Evolutionary conservation across 805 yeast genomes (phyloP).

Genomic region (Pichia sporocuriosa): DNA sequence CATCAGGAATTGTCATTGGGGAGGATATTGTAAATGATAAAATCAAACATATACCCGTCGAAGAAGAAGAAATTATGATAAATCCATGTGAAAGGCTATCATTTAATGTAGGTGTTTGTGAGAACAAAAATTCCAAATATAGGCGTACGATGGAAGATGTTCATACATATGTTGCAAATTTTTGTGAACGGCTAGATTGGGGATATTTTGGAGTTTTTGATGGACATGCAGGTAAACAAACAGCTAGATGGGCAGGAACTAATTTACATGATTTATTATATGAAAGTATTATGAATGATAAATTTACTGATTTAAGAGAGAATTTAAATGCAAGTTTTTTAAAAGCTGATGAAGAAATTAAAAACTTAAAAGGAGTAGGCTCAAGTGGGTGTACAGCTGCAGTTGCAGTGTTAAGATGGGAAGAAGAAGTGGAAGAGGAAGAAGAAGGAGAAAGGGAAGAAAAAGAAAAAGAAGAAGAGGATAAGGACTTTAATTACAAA

Average conservation of each 20-base stretch:
- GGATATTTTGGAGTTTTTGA: conserved; percentile 95
- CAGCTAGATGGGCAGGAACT: conserved; percentile 93
- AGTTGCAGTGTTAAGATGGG: conserved; percentile 88
- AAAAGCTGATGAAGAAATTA: conserved; percentile 67
- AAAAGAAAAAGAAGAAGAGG: conserved; percentile 1
- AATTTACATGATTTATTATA: conserved; percentile 68
- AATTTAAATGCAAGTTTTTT: conserved; percentile 63
- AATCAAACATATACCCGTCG: background rate
- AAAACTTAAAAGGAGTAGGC: conserved; percentile 47
- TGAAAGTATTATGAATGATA: conserved; percentile 43
- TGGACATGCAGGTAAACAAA: conserved; percentile 93
- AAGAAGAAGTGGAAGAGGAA: conserved; percentile 31
- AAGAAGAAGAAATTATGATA: background rate
- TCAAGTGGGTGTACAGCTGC: conserved; percentile 94
- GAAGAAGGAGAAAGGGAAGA: conserved; percentile 7
- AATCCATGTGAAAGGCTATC: conserved; percentile 53
- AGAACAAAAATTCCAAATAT: conserved; percentile 72
- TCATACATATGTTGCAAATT: conserved; percentile 86
- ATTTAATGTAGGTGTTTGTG: conserved; percentile 87
- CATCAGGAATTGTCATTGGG: background rate
- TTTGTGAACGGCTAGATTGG: conserved; percentile 85
- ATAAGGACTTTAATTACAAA: background rate
- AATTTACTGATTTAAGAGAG: conserved; percentile 51
- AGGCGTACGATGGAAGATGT: conserved; percentile 94
- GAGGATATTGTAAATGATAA: background rate